phyloP scores from a whole-genome alignment of 2,329 filamentous ascomycete genomes.

The Hawksworthiomyces lignivorus region DNA sequence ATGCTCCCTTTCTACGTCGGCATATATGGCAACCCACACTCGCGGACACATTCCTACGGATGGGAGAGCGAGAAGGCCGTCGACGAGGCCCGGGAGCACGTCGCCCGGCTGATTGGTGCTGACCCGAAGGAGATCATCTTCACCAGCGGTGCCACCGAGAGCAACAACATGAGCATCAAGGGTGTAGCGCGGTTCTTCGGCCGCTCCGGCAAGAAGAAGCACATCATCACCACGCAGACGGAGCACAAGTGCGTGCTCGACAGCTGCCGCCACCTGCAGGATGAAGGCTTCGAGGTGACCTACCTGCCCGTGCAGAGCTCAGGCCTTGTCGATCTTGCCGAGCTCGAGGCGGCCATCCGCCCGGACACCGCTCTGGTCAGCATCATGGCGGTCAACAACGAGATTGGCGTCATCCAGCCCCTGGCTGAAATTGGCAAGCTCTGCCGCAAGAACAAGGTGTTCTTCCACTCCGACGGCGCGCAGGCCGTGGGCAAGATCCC shows the following conservation, averaged over 20 bases:
- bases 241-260: conserved; percentile 99
- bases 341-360: conserved; percentile 80
- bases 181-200: conserved; percentile 95
- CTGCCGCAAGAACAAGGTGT: conserved; percentile 85
- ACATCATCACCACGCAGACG: conserved; percentile 94
- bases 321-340: conserved; percentile 75
- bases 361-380: conserved; percentile 90
- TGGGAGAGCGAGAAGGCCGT: conserved; percentile 97
- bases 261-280: conserved; percentile 92
- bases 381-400: conserved; percentile 99
- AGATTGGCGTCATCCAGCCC: conserved; percentile 98
- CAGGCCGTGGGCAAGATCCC: conserved; percentile 99
- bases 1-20: conserved; percentile 95
- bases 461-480: conserved; percentile 95
- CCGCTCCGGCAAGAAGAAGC: conserved; percentile 89
- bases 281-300: conserved; percentile 94
- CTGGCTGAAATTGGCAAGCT: conserved; percentile 87
- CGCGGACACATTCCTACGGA: conserved; percentile 92
- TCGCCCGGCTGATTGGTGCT: conserved; percentile 83
- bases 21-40: conserved; percentile 94
- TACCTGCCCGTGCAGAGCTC: conserved; percentile 85
- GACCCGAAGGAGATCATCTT: conserved; percentile 98
- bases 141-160: conserved; percentile 95
- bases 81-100: conserved; percentile 74
- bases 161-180: conserved; percentile 99